Evolutionary conservation across 2,329 filamentous ascomycete genomes (phyloP).

Genomic region (Colletotrichum tropicale): DNA sequence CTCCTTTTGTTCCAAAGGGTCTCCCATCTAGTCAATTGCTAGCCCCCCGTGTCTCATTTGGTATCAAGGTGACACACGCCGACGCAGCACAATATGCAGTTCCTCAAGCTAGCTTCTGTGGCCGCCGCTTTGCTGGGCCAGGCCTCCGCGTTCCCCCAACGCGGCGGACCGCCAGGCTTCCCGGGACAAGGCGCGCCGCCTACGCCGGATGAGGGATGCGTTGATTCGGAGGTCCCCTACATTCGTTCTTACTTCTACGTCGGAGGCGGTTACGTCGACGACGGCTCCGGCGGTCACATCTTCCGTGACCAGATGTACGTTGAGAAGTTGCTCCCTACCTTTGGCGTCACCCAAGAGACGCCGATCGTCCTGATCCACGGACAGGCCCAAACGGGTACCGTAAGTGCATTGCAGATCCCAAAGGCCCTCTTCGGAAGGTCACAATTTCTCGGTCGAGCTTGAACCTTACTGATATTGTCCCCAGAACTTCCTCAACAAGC

Average conservation of each 20-base stretch:
- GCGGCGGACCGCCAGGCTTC: not conserved
- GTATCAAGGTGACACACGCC: not conserved
- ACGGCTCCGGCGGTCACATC: slow-evolving; percentile 32
- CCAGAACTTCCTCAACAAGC: slow-evolving; percentile 50
- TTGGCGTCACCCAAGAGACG: slow-evolving; percentile 23
- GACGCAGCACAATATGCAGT: slow-evolving; percentile 10
- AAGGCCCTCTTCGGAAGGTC: not conserved
- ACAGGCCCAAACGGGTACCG: slow-evolving; percentile 43
- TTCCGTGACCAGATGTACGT: slow-evolving; percentile 57
- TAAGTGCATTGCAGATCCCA: slow-evolving; percentile 24
- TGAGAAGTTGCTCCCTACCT: slow-evolving; percentile 46
- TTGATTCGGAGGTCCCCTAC: slow-evolving; percentile 19
- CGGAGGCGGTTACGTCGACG: slow-evolving; percentile 37
- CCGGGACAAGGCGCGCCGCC: not conserved
- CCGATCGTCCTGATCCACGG: slow-evolving; percentile 50
- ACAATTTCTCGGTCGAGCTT: not conserved
- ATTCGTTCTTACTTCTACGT: slow-evolving; percentile 38
- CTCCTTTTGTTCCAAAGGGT: not conserved
- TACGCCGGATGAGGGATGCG: not conserved
- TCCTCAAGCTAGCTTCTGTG: slow-evolving; percentile 5
- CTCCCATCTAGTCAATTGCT: not conserved
- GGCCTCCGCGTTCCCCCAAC: not conserved
- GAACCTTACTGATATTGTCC: not conserved
- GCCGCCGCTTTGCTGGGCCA: slow-evolving; percentile 11
- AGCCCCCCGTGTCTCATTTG: not conserved